Percentiles rank a stretch among this genome's conserved stretches.
Evolutionary conservation across 768 basidiomycete genomes (phyloP).

Genomic region (Boletus reticuloceps): DNA sequence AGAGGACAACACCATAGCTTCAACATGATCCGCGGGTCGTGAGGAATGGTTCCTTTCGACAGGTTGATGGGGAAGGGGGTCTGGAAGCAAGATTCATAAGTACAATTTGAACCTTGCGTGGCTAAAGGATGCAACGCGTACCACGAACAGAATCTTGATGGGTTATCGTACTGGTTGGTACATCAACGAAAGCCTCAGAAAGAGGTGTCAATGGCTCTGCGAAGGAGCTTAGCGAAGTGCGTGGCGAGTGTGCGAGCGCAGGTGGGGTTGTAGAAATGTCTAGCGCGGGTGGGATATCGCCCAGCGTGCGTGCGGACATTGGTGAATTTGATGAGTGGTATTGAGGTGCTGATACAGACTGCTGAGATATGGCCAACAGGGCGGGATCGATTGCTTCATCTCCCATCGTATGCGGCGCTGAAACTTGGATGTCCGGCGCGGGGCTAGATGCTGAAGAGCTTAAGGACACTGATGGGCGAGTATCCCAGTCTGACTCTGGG

Average conservation of each 20-base stretch:
- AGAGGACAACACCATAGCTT: not conserved
- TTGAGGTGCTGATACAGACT: not conserved
- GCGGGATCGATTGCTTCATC: conserved; percentile 33
- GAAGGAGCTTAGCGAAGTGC: conserved; percentile 32
- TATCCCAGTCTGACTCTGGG: conserved; percentile 9
- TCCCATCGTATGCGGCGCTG: not conserved
- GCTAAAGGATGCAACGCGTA: not conserved
- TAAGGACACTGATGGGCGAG: not conserved
- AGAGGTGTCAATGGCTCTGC: conserved; percentile 26
- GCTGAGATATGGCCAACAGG: conserved; percentile 30
- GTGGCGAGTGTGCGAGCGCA: conserved; percentile 26
- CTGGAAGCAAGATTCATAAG: conserved; percentile 13
- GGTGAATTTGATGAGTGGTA: not conserved
- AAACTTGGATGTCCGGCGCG: not conserved
- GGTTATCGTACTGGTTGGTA: not conserved
- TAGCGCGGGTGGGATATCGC: not conserved
- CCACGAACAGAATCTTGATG: conserved; percentile 6
- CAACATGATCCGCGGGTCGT: not conserved
- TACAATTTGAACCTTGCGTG: not conserved
- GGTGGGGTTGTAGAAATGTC: conserved; percentile 14
- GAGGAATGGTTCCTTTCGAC: not conserved
- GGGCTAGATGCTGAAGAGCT: not conserved
- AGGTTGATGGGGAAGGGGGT: not conserved
- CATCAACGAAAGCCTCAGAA: conserved; percentile 15
- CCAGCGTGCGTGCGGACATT: not conserved